Base-by-base conservation (phyloP, 768 basidiomycete genomes). In the Auriscalpium microsporum region DNA sequence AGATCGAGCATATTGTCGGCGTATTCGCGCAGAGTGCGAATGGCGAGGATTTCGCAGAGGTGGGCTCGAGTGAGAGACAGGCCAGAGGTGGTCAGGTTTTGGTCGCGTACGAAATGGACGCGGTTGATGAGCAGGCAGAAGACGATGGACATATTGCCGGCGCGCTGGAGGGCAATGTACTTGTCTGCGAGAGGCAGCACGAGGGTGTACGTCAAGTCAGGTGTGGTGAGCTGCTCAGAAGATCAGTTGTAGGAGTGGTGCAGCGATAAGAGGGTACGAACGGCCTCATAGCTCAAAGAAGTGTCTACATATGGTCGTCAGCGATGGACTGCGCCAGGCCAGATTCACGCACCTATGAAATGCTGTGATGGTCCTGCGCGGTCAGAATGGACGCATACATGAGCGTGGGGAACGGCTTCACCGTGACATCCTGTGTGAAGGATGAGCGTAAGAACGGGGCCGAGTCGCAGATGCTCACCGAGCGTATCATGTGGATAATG, bases 41-140 rank as follows among this genome's bases (percentile, higher is more conserved):
- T 89, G 2, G 94, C 94, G 10, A 97, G 78, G 40, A 95, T 83
- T 70, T 97, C 94, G 69, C 94, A 97, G 23, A 97, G 78, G 38
- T 76, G 72, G 1, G 92, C 93, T 37, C 94, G 79, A 1, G 90
- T 82, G 10, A 75, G 70, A 1, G 87, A 93, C 33, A 96, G 67
- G 0, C 86, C 71, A 56, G 80, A 72, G 23, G 86, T 86, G 9
- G 83, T 77, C 58, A 92, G 72, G 61, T 84, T 80, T 45, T 84
- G 78, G 69, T 94, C 92, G 36, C 86, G 84, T 13, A 83, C 65
- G 69, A 95, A 95, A 68, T 93, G 83, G 4, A 92, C 80, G 37
- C 90, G 82, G 69, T 93, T 95, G 53, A 96, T 72, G 3, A 96
- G 82, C 56, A 93, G 79, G 63, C 91, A 92, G 65, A 96, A 96